Percentiles rank a stretch among this genome's conserved stretches.
phyloP scores from a whole-genome alignment of 2,329 filamentous ascomycete genomes.

The Hypocreales sp. region DNA sequence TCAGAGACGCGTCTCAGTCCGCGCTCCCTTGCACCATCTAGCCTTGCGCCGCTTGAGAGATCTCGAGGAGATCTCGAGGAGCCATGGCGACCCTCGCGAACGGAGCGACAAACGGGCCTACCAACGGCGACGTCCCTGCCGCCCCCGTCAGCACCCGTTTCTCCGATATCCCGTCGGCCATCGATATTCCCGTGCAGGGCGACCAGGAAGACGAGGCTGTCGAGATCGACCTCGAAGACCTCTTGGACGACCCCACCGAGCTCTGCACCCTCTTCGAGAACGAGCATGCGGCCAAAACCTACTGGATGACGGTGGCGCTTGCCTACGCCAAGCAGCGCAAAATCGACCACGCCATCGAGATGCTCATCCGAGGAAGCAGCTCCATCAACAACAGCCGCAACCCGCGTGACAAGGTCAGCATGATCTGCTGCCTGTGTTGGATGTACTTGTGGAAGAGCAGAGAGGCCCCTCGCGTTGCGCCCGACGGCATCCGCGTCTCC shows the following conservation, averaged over 20 bases:
- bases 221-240: slow-evolving; percentile 82
- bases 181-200: slow-evolving; percentile 50
- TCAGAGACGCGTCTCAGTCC: slow-evolving; percentile 14
- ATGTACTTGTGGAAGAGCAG: slow-evolving; percentile 81
- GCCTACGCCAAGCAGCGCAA: slow-evolving; percentile 95
- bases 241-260: slow-evolving; percentile 87
- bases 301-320: slow-evolving; percentile 96
- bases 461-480: slow-evolving; percentile 49
- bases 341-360: slow-evolving; percentile 67
- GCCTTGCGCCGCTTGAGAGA: too few species aligned
- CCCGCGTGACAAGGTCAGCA: slow-evolving; percentile 69
- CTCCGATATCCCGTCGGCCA: slow-evolving; percentile 47
- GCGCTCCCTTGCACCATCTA: too few species aligned
- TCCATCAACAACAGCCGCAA: slow-evolving; percentile 54
- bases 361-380: slow-evolving; percentile 56
- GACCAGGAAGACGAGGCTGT: slow-evolving; percentile 60
- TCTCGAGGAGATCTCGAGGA: too few species aligned
- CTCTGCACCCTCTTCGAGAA: slow-evolving; percentile 91
- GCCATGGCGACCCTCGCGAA: slow-evolving; percentile 29
- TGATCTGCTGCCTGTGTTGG: slow-evolving; percentile 79
- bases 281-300: slow-evolving; percentile 76
- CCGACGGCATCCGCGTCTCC: slow-evolving; percentile 47
- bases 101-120: slow-evolving; percentile 25
- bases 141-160: slow-evolving; percentile 39
- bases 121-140: slow-evolving; percentile 20